Base-by-base conservation (phyloP, 1,284 basidiomycete species). In the Ceratobasidium sp. region DNA sequence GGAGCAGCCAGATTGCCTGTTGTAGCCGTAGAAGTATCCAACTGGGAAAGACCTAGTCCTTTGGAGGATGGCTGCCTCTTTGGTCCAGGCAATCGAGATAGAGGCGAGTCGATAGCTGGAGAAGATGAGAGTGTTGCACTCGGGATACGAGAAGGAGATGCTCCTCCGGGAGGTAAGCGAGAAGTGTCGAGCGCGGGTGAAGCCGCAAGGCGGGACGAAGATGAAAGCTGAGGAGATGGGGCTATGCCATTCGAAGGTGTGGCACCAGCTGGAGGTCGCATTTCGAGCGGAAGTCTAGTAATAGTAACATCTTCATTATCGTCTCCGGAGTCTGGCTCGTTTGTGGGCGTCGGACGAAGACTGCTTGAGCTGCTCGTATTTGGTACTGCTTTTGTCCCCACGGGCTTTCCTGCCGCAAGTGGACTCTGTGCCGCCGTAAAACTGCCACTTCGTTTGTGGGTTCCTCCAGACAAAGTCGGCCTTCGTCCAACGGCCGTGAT, bases 211-310 rank as follows among this genome's bases (percentile, higher is more conserved):
- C 45, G 61, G 23, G 39, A 39, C 52, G 55, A 69, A 14, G 75
- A 74, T 76, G 73, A 32, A 18, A 50, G 48, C 73, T 75, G 55
- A 74, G 76, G 60, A 64, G 77, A n/a, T n/a, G n/a, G n/a, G n/a
- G n/a, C n/a, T n/a, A n/a, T n/a, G n/a, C n/a, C n/a, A n/a, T n/a
- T n/a, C n/a, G n/a, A n/a, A 73, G 76, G 59, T 76, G 71, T 5
- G 75, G 60, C 2, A 77, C 73, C 6, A 77, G 77, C 12, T 16
- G 8, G 18, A 48, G 9, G 14, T 21, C 45, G 28, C 32, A 52
- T 41, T 32, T 65, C 62, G 5, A 26, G 32, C n/a, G 62, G 62
- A 36, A 57, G 30, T 26, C 62, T 26, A n/a, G 36, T 53, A 21
- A 65, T 53, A 10, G 62, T 67, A 67, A 57, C 39, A 32, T 59